Evolutionary conservation across 257 asterid genomes (phyloP).

Genomic region (Nicotiana tabacum): DNA sequence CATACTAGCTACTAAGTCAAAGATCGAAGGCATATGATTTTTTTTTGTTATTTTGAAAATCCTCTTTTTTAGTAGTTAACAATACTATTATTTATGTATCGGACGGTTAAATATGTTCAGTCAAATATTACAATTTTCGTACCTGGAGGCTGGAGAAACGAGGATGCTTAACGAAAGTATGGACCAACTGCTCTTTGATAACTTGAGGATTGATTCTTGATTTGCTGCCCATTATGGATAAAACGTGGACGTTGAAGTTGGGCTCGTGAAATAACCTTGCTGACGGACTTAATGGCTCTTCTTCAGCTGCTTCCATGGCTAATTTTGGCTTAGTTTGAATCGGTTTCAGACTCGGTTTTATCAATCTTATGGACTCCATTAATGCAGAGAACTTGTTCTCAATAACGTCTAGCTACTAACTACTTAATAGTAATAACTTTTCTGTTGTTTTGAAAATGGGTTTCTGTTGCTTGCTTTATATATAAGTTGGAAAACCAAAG

Average conservation of each 20-base stretch:
- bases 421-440: not conserved
- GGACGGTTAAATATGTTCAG: no score
- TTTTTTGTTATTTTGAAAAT: not conserved
- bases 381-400: no score
- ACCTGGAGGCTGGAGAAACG: slow-evolving; percentile 8
- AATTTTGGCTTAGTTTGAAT: not conserved
- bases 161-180: slow-evolving; percentile 11
- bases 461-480: not conserved
- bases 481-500: not conserved
- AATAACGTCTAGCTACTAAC: no score
- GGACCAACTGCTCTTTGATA: not conserved
- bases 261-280: slow-evolving; percentile 9
- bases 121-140: not conserved
- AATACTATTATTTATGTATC: no score
- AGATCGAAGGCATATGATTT: not conserved
- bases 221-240: not conserved
- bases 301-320: not conserved
- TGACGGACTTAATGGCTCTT: not conserved
- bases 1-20: not conserved
- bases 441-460: not conserved
- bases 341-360: not conserved
- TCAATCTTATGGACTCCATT: not conserved
- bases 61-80: not conserved
- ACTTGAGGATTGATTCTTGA: not conserved
- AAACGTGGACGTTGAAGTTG: not conserved